phyloP scores from a whole-genome alignment of 495 filamentous ascomycete genomes.

The Friedmanniomyces endolithicus region DNA sequence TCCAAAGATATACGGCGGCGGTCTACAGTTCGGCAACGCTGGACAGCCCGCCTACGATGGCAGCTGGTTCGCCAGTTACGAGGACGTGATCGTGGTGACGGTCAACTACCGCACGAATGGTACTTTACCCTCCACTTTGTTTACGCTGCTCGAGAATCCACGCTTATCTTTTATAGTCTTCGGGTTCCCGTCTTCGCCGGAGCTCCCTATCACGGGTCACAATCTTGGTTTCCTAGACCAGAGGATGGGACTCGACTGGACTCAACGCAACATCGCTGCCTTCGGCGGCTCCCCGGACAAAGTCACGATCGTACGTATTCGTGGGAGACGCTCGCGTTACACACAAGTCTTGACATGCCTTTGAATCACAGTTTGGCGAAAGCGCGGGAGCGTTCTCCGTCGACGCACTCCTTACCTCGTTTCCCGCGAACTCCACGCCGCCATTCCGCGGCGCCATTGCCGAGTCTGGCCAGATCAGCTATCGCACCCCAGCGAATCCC shows the following conservation, averaged over 20 bases:
- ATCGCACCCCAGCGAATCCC: not conserved
- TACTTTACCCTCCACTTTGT: not conserved
- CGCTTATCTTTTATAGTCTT: slow-evolving; percentile 14
- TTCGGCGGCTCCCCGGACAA: slow-evolving; percentile 25
- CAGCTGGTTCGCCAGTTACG: slow-evolving; percentile 19
- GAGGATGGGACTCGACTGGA: slow-evolving; percentile 24
- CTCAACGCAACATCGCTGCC: slow-evolving; percentile 21
- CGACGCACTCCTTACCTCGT: slow-evolving; percentile 19
- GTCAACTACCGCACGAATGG: slow-evolving; percentile 25
- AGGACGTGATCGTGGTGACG: slow-evolving; percentile 23
- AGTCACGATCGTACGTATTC: slow-evolving; percentile 16
- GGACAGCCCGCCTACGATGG: slow-evolving; percentile 22
- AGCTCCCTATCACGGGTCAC: slow-evolving; percentile 10
- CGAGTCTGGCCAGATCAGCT: slow-evolving; percentile 15
- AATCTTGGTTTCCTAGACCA: slow-evolving; percentile 28
- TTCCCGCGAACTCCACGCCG: slow-evolving; percentile 8
- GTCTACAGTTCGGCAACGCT: slow-evolving; percentile 23
- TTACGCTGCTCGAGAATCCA: not conserved
- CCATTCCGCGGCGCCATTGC: slow-evolving; percentile 25
- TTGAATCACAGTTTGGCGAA: slow-evolving; percentile 16
- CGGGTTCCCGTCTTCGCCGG: slow-evolving; percentile 22
- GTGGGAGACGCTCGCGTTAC: not conserved
- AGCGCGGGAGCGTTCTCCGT: slow-evolving; percentile 17
- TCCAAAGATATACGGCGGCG: slow-evolving; percentile 24
- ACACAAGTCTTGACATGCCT: not conserved